Base-by-base conservation (phyloP, 768 basidiomycete genomes). In the Tricholoma saponaceum region DNA sequence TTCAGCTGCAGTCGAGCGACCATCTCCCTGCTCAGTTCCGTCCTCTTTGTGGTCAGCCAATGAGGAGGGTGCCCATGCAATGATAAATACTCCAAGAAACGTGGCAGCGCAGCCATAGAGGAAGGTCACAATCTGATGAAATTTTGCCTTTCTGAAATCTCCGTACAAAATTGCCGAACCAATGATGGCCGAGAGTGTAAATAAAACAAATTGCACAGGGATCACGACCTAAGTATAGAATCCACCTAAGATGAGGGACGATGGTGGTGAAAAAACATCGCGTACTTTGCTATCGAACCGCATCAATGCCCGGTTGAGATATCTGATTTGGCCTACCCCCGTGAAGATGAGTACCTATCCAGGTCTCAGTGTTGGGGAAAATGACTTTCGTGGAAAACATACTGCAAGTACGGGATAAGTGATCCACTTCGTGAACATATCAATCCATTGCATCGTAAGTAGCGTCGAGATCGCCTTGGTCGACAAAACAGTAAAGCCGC, bases 151-250 rank as follows among this genome's bases (percentile, higher is more conserved):
- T 62, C 84, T 80, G 74, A 99, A 99, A 70, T 99, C 96, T 23
- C 92, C 89, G 67, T 96, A 99, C 1, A 99, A 80, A 14, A 99
- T 87, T 1, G 92, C 93, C 4, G 93, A 95, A 25, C 95, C 96
- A 55, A 91, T 76, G 63, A 99, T 95, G 4, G 92, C 93, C 4
- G 92, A 93, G 33, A 98, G 78, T 23, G 92, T 95, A 76, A 98
- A 98, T 56, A 94, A 79, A 28, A 96, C 93, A 69, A 97, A 98
- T 76, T 98, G 95, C 13, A 87, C 87, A 4, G 95, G 96, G 61
- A 98, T 92, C 23, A 98, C 95, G 53, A 87, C 81, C 90, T 92
- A 59, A 22, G 56, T 50, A 33, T n/a, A 55, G 56, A n/a, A 39
- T 28, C n/a, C 7, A 25, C 23, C 13, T 16, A 50, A 20, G 41